Conservation (phyloP, 371 early-diverging fungal genomes). For the Mucor irregularis region DNA sequence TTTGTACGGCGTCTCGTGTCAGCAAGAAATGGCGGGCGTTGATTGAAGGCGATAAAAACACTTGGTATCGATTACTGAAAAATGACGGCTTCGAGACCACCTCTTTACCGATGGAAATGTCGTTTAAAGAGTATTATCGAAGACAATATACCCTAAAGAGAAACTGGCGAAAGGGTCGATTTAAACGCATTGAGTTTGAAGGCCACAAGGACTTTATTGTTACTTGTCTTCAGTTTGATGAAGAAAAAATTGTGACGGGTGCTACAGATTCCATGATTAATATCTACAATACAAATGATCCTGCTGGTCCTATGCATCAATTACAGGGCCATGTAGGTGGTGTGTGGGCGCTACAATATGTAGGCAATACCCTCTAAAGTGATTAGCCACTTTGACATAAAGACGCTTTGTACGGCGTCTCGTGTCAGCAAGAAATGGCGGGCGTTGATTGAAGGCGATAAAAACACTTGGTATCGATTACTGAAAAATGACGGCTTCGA, state of each 20-base stretch:
- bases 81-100: slow-evolving; percentile 46
- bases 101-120: slow-evolving; percentile 19
- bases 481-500: slow-evolving; percentile 51
- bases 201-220: slow-evolving; percentile 86
- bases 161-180: slow-evolving; percentile 81
- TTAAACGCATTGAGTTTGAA: slow-evolving; percentile 72
- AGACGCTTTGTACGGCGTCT: slow-evolving; percentile 74
- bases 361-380: slow-evolving; percentile 82
- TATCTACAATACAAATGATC: slow-evolving; percentile 78
- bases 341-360: slow-evolving; percentile 96
- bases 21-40: slow-evolving; percentile 72
- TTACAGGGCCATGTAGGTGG: slow-evolving; percentile 96
- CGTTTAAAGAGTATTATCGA: slow-evolving; percentile 41
- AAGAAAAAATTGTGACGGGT: slow-evolving; percentile 88
- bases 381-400: slow-evolving; percentile 76
- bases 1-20: slow-evolving; percentile 80
- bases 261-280: slow-evolving; percentile 87
- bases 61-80: slow-evolving; percentile 55
- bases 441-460: slow-evolving; percentile 72
- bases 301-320: slow-evolving; percentile 46
- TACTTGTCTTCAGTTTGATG: slow-evolving; percentile 94
- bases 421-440: slow-evolving; percentile 79
- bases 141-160: slow-evolving; percentile 23
- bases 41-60: slow-evolving; percentile 70
- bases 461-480: slow-evolving; percentile 54